Evolutionary conservation across 1,284 basidiomycete genomes (phyloP), one percentile per base, ranked within the genome.

Genomic region (Microbotryum intermedium): DNA sequence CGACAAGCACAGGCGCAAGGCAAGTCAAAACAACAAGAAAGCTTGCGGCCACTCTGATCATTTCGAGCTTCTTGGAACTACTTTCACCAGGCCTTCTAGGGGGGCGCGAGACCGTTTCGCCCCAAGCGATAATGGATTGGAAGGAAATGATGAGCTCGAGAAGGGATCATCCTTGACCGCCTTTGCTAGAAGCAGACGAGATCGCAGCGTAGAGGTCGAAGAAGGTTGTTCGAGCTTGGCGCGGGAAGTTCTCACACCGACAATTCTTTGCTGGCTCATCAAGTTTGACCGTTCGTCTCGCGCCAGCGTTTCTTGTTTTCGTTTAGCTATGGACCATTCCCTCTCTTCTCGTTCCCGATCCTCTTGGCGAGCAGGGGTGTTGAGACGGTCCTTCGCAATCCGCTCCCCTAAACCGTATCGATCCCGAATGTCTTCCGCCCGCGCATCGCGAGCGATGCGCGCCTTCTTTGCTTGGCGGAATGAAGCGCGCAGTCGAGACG

Each of bases 401-500:
- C 77, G 76, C 58, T 83, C 81, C 1, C 84, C 85, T 8, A 95
- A 75, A 0, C 83, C 90, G 74, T 88, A 92, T 62, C 80, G 79
- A 39, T 30, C 52, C 26, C 45, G n/a, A 26, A 63, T 50, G 4
- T 30, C 46, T n/a, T 63, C 57, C 16, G 66, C 66, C 10, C 53
- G 53, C 10, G 25, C 53, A 43, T 65, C 66, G 29, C 57, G 55
- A 34, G 20, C 57, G 20, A 67, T 3, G 7, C 51, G 26, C 13
- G 50, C 59, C 72, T 85, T 87, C 77, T 97, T 97, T 69, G 88
- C 87, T 60, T 82, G 81, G 1, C 95, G 83, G 72, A 97, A 95
- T 21, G 80, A 80, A 68, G 85, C 85, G 39, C 95, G 83, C 8
- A 87, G 80, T 58, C 82, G 82, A 7, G 77, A 73, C 6, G 90